Evolutionary conservation across 352 stramenopile genomes (phyloP), one percentile per base, ranked within the genome.

Genomic region (Plasmopara viticola): DNA sequence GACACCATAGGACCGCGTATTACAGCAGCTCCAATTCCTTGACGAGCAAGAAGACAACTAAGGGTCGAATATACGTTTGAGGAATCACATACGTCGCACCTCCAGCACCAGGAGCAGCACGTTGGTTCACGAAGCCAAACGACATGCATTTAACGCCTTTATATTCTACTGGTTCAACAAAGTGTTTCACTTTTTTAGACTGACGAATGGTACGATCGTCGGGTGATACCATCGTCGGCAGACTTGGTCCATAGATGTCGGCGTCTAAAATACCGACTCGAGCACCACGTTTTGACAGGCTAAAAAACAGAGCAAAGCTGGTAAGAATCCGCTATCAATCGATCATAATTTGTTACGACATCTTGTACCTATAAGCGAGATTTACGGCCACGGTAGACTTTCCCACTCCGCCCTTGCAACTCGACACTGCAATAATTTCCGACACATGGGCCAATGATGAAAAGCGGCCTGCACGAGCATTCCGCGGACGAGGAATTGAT

Each of bases 321-420:
- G 20, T 25, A 25, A 25, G 20, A 25, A 25, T 25, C 20, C 20
- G 20, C 20, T 3, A 25, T 25, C 20, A 25, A 25, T 25, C 20
- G 20, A 25, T 25, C 20, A 3, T 25, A 3, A 25, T 25, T 25
- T 25, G 3, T 1, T 25, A 25, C 20, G 3, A 25, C 1, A 25
- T 34, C 14, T 13, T 6, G 6, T 15, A 72, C 82, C 86, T 87
- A 62, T 96, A 99, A 5, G 97, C 97, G 2, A 99, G 75, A 63
- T 99, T 99, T 13, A 99, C 95, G 8, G 96, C 88, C n/a, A 98
- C 97, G 0, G 96, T 99, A 10, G 90, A 98, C 66, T 99, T 99
- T 46, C 97, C 97, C 2, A 99, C 97, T 31, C 97, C 97, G 18
- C 97, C 97, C 66, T 98, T 98, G 75, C 92, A 97, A 62, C 87